phyloP scores from a whole-genome alignment of 2,329 filamentous ascomycete species.

The Domatiomyces catenatus region DNA sequence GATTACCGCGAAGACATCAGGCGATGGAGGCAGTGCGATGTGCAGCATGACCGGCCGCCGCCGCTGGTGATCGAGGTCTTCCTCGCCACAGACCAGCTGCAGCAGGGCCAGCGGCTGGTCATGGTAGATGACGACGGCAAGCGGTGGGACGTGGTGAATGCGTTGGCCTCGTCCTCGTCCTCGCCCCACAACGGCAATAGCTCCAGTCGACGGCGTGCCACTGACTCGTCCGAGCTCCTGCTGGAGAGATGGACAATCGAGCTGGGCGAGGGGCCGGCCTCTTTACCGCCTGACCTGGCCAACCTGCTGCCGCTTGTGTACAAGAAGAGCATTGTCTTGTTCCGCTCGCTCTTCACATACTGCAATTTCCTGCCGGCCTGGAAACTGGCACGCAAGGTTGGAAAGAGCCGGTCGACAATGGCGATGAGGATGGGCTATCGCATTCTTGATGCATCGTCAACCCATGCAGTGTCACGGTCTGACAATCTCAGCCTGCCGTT shows the following conservation, averaged over 20 bases:
- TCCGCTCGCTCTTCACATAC: constrained; percentile 72
- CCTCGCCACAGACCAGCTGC: constrained; percentile 63
- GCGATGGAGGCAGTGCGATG: constrained; percentile 67
- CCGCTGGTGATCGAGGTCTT: constrained; percentile 83
- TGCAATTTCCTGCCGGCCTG: constrained; percentile 71
- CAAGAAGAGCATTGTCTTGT: constrained; percentile 92
- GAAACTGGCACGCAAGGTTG: constrained; percentile 63
- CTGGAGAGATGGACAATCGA: constrained; percentile 85
- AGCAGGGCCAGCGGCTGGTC: constrained; percentile 72
- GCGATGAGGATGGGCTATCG: constrained; percentile 64
- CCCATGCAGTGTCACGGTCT: constrained; percentile 34
- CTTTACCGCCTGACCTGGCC: constrained; percentile 31
- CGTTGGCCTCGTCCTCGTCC: constrained; percentile 44
- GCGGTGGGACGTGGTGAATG: constrained; percentile 80
- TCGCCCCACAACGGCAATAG: constrained; percentile 29
- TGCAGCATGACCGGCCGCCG: constrained; percentile 60
- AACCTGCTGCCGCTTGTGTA: constrained; percentile 71
- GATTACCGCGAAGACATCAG: constrained; percentile 67
- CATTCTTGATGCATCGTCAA: constrained; percentile 46
- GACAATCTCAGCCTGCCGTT: constrained; percentile 61
- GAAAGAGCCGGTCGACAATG: constrained; percentile 50
- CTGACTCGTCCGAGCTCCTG: constrained; percentile 52
- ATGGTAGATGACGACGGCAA: constrained; percentile 79
- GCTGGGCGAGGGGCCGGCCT: constrained; percentile 47
- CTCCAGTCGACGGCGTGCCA: constrained; percentile 20